Conservation (phyloP, 768 basidiomycete species). For the Boletus coccyginus region DNA sequence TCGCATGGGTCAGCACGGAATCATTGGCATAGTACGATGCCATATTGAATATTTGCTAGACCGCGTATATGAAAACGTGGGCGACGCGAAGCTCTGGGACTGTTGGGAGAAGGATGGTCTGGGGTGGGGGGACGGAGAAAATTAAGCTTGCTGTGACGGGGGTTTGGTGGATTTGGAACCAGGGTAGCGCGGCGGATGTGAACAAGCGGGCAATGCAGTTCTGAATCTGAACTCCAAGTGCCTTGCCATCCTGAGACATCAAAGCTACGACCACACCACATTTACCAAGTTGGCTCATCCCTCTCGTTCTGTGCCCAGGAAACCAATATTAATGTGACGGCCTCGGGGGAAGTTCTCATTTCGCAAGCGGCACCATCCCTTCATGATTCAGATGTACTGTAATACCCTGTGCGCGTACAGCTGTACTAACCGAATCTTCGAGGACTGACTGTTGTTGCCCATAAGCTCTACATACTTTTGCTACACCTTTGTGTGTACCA, state of each 20-base stretch:
- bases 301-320: not conserved
- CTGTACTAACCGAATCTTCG: not conserved
- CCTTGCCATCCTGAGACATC: slow-evolving; percentile 23
- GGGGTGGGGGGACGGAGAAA: slow-evolving; percentile 2
- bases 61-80: slow-evolving; percentile 5
- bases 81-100: slow-evolving; percentile 5
- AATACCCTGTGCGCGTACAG: not conserved
- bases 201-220: slow-evolving; percentile 17
- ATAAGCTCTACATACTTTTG: not conserved
- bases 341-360: not conserved
- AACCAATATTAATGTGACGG: not conserved
- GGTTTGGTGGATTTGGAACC: slow-evolving; percentile 14
- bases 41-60: slow-evolving; percentile 22
- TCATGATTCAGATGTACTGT: not conserved
- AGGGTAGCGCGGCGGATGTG: slow-evolving; percentile 28
- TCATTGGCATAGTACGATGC: slow-evolving; percentile 32
- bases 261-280: not conserved
- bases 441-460: not conserved
- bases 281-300: not conserved
- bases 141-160: slow-evolving; percentile 14
- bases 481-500: not conserved
- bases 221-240: slow-evolving; percentile 9
- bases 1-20: slow-evolving; percentile 30
- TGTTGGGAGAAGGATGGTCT: not conserved
- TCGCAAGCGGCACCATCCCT: not conserved